Evolutionary conservation across 352 stramenopile species (phyloP).

Genomic region (Globisporangium sylvaticum): DNA sequence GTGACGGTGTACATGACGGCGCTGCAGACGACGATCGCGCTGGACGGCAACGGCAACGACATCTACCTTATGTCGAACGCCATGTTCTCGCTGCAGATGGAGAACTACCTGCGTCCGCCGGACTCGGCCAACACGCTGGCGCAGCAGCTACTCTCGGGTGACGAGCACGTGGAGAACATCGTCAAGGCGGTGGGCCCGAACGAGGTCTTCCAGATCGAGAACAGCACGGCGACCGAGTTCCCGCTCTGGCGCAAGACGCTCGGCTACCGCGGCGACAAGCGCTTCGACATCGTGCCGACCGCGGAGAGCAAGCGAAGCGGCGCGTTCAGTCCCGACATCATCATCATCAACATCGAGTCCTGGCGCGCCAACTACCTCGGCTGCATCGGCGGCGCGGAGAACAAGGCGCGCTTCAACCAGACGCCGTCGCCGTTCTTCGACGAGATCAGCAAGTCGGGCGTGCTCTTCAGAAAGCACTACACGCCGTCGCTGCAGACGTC

Average conservation of each 20-base stretch:
- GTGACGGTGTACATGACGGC: slow-evolving; percentile 25
- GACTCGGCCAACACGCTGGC: slow-evolving; percentile 16
- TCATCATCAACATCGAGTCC: slow-evolving; percentile 69
- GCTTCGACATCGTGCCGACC: slow-evolving; percentile 35
- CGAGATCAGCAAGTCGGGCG: slow-evolving; percentile 39
- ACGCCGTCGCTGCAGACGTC: slow-evolving; percentile 58
- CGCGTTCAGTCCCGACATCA: slow-evolving; percentile 43
- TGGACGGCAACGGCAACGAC: slow-evolving; percentile 44
- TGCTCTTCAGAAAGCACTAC: slow-evolving; percentile 67
- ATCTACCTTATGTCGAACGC: slow-evolving; percentile 72
- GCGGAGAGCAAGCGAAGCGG: background rate
- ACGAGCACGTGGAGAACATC: slow-evolving; percentile 45
- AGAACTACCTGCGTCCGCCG: slow-evolving; percentile 46
- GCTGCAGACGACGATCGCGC: slow-evolving; percentile 35
- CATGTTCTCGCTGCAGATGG: slow-evolving; percentile 56
- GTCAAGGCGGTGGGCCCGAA: slow-evolving; percentile 31
- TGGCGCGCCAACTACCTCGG: slow-evolving; percentile 60
- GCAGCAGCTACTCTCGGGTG: slow-evolving; percentile 8
- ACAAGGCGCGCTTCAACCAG: slow-evolving; percentile 36
- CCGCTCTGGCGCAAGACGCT: slow-evolving; percentile 56
- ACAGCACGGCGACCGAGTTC: slow-evolving; percentile 46
- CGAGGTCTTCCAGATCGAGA: slow-evolving; percentile 56
- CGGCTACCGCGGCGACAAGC: slow-evolving; percentile 37
- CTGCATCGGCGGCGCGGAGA: slow-evolving; percentile 41
- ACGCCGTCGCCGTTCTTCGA: slow-evolving; percentile 58